phyloP scores from a whole-genome alignment of 345 rosid species.

The Acer saccharum region DNA sequence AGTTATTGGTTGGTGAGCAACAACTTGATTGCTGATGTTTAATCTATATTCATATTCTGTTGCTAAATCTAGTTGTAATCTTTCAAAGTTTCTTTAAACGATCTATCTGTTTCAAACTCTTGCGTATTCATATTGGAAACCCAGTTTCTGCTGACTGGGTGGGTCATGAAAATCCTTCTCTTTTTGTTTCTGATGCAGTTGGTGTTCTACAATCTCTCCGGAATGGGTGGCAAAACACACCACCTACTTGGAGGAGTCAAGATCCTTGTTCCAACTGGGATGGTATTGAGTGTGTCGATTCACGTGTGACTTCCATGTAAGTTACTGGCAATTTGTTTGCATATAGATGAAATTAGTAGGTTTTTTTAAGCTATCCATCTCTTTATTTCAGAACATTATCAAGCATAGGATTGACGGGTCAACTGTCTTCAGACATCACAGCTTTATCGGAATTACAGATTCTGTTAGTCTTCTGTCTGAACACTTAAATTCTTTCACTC shows the following conservation, averaged over 20 bases:
- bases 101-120: background rate
- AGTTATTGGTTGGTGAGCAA: too few relatives aligned
- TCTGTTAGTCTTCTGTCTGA: conserved; percentile 49
- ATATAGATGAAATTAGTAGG: background rate
- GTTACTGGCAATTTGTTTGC: conserved; percentile 9
- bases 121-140: too few relatives aligned
- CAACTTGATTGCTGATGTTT: too few relatives aligned
- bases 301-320: conserved; percentile 66
- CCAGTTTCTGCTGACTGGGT: background rate
- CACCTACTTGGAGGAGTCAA: conserved; percentile 57
- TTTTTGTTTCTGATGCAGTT: conserved; percentile 39
- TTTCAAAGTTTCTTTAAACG: too few relatives aligned
- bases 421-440: conserved; percentile 57
- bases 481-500: background rate
- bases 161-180: background rate
- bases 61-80: too few relatives aligned
- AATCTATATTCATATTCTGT: too few relatives aligned
- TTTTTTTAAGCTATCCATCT: background rate
- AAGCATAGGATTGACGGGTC: conserved; percentile 56
- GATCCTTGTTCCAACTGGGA: conserved; percentile 92
- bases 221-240: conserved; percentile 46
- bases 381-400: conserved; percentile 59
- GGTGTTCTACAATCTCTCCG: conserved; percentile 39
- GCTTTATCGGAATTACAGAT: conserved; percentile 55
- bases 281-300: conserved; percentile 55